These are phyloP conservation scores for Chrysopogon serrulatus DNA, from an alignment of 176 grass and related monocot species.

Conservation along the genomic window DNA sequence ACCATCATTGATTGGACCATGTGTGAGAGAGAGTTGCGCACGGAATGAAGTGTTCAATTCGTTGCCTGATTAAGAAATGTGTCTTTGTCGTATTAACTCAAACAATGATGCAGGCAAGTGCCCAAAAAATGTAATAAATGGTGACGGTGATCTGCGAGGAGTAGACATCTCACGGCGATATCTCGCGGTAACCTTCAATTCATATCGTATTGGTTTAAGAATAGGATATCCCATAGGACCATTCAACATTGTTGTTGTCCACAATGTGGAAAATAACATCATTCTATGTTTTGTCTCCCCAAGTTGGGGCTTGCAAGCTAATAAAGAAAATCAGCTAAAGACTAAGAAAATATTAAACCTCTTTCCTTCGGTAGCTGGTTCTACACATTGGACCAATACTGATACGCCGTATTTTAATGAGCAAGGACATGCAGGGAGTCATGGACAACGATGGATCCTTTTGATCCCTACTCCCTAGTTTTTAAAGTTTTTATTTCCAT, in stretches of 20 bases:
- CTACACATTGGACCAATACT: not conserved
- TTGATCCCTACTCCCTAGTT: not conserved
- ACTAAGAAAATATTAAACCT: not conserved
- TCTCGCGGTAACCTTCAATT: not conserved
- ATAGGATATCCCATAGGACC: not conserved
- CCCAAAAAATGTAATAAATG: not conserved
- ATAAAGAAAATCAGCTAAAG: not conserved
- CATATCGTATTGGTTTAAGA: not conserved
- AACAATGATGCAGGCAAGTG: not conserved
- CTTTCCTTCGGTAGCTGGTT: not conserved
- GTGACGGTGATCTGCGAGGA: not conserved
- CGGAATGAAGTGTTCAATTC: not conserved
- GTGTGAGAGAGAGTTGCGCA: not conserved
- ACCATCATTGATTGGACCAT: not conserved
- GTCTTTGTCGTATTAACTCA: too few relatives aligned
- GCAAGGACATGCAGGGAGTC: not conserved
- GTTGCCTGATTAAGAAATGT: not conserved
- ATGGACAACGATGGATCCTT: not conserved
- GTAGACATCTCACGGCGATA: not conserved
- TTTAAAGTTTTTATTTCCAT: not conserved
- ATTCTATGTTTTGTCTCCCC: not conserved
- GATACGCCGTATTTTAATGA: too few relatives aligned
- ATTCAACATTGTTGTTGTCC: not conserved
- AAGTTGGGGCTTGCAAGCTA: not conserved
- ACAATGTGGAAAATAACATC: not conserved